These are phyloP conservation scores for Fusarium robinianum DNA, from an alignment of 2,329 filamentous ascomycete species.

Conservation along the genomic window DNA sequence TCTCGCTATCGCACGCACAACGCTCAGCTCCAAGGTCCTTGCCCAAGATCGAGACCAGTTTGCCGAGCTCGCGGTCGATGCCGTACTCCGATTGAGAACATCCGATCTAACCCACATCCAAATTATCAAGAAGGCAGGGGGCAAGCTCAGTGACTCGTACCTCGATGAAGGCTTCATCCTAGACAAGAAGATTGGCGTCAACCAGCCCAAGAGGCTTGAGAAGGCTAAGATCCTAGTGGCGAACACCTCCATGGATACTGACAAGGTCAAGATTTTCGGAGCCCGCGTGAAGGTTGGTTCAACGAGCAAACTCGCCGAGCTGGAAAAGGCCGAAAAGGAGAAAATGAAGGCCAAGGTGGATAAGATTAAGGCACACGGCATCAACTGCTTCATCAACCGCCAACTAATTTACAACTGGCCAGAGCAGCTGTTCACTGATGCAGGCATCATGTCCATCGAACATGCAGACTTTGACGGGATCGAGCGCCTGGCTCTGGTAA, in stretches of 20 bases:
- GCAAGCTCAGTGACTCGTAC: constrained; percentile 97
- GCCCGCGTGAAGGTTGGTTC: constrained; percentile 95
- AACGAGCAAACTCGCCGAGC: constrained; percentile 94
- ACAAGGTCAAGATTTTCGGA: constrained; percentile 99
- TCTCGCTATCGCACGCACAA: constrained; percentile 88
- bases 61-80: constrained; percentile 84
- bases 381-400: constrained; percentile 99
- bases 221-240: constrained; percentile 98
- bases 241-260: constrained; percentile 99
- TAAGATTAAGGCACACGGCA: constrained; percentile 96
- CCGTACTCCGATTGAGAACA: constrained; percentile 86
- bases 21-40: constrained; percentile 95
- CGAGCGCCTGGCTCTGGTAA: constrained; percentile 91
- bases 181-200: constrained; percentile 98
- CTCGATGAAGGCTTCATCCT: constrained; percentile 97
- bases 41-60: constrained; percentile 94
- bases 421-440: constrained; percentile 97
- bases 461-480: constrained; percentile 99
- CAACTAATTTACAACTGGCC: constrained; percentile 99
- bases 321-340: constrained; percentile 97
- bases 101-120: constrained; percentile 97
- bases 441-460: constrained; percentile 97
- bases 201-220: constrained; percentile 95
- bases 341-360: constrained; percentile 99
- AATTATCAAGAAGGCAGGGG: constrained; percentile 98